phyloP scores from a whole-genome alignment of 1,139 yeast species.

The Casaregolazyma lundiana region DNA sequence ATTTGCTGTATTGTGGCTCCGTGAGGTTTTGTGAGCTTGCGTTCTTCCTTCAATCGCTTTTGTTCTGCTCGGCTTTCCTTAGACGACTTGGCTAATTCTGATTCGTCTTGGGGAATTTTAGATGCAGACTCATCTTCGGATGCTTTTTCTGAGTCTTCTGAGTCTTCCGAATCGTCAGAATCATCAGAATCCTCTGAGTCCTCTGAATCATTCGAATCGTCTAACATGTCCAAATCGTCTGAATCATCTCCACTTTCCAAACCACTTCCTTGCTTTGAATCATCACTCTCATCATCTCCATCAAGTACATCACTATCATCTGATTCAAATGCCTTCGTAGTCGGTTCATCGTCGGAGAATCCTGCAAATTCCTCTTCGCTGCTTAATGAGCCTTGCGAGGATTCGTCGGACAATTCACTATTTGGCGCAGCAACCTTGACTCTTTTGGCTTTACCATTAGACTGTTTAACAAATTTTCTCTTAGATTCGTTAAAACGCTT shows the following conservation, averaged over 20 bases:
- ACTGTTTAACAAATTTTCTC: not conserved
- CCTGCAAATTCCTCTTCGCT: constrained; percentile 13
- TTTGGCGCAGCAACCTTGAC: not conserved
- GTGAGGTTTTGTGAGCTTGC: constrained; percentile 81
- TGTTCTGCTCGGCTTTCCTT: constrained; percentile 67
- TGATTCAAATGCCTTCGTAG: not conserved
- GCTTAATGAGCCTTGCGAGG: not conserved
- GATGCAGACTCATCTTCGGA: constrained; percentile 15
- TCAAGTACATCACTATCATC: not conserved
- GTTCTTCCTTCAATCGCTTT: constrained; percentile 68
- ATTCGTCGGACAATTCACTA: not conserved
- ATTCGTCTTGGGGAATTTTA: constrained; percentile 22
- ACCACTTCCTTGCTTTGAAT: no score
- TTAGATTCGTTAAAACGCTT: not conserved
- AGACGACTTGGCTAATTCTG: constrained; percentile 27
- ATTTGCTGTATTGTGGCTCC: constrained; percentile 83
- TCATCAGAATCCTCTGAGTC: constrained; percentile 14
- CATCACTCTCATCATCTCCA: constrained; percentile 5
- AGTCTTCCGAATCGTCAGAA: constrained; percentile 11
- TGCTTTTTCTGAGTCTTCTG: constrained; percentile 30
- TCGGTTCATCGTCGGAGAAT: not conserved
- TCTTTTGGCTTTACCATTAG: not conserved
- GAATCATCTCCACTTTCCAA: constrained; percentile 9
- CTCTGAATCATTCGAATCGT: constrained; percentile 10
- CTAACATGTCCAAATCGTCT: constrained; percentile 13